Conservation (phyloP, 768 basidiomycete genomes). For the Suillus subaureus region DNA sequence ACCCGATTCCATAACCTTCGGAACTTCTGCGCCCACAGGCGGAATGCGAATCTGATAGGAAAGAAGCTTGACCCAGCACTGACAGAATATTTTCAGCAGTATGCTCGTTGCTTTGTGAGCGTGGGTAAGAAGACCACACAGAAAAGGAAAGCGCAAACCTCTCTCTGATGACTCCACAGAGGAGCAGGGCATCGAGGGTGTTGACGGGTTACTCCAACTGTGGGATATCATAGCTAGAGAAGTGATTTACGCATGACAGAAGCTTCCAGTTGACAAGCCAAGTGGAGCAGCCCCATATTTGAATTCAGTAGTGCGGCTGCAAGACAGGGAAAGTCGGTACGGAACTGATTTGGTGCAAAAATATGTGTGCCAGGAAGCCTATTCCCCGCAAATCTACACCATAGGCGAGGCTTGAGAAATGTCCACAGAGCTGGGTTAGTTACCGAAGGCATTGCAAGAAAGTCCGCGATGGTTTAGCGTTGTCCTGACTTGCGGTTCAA, state of each 20-base stretch:
- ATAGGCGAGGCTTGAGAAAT: background rate
- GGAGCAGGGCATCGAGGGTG: background rate
- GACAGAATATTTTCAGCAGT: background rate
- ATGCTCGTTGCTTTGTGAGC: background rate
- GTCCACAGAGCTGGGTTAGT: background rate
- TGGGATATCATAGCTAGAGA: background rate
- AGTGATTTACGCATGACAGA: background rate
- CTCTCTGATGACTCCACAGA: background rate
- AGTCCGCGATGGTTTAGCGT: background rate
- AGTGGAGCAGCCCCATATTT: slow-evolving; percentile 1
- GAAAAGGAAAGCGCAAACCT: background rate
- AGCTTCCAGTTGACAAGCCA: background rate
- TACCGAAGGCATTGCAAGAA: background rate
- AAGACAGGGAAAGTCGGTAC: background rate
- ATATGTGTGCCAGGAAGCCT: background rate
- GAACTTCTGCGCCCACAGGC: background rate
- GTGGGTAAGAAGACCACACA: background rate
- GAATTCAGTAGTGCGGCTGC: background rate
- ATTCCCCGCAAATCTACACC: background rate
- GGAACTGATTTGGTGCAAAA: background rate
- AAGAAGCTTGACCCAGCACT: background rate
- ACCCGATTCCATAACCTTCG: background rate
- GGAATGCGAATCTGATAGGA: background rate
- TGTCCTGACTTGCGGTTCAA: background rate
- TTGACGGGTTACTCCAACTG: background rate